phyloP scores from a whole-genome alignment of 2,329 filamentous ascomycete genomes.

The Penicillium crustosum region DNA sequence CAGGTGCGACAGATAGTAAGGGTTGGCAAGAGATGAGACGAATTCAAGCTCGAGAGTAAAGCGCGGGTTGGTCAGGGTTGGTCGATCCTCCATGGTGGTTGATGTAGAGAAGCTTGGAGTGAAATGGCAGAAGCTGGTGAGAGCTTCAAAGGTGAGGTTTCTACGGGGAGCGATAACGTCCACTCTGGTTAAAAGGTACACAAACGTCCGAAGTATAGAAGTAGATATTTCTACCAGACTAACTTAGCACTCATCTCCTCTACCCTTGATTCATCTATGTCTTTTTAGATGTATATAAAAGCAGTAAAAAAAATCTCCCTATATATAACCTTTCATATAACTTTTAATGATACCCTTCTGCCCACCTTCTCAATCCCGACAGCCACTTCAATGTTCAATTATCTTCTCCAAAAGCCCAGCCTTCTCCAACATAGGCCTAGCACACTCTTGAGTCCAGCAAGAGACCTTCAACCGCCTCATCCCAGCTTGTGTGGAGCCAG shows the following conservation, averaged over 20 bases:
- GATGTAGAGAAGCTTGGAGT: not conserved
- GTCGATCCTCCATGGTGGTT: constrained; percentile 26
- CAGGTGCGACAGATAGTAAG: constrained; percentile 51
- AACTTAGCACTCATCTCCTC: too few species aligned
- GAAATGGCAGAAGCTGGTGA: not conserved
- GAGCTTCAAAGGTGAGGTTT: not conserved
- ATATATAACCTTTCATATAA: too few species aligned
- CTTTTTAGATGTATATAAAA: too few species aligned
- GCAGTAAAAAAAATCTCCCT: too few species aligned
- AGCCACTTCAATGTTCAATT: too few species aligned
- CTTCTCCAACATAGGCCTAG: not conserved
- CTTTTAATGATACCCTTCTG: too few species aligned
- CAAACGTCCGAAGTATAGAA: not conserved
- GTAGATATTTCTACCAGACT: too few species aligned
- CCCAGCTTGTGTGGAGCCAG: too few species aligned
- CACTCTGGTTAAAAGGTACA: not conserved
- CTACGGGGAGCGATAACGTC: constrained; percentile 1
- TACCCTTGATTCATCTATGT: too few species aligned
- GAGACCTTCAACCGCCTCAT: not conserved
- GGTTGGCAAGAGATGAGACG: constrained; percentile 51
- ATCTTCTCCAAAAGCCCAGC: not conserved
- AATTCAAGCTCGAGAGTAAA: constrained; percentile 53
- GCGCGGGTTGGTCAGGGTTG: constrained; percentile 44
- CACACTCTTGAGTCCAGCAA: not conserved
- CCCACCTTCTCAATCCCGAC: too few species aligned